A percentile compares a stretch with the other conserved stretches of the same genome.
Evolutionary conservation across 2,329 filamentous ascomycete genomes (phyloP).

Genomic region (Talaromyces albobiverticillius): DNA sequence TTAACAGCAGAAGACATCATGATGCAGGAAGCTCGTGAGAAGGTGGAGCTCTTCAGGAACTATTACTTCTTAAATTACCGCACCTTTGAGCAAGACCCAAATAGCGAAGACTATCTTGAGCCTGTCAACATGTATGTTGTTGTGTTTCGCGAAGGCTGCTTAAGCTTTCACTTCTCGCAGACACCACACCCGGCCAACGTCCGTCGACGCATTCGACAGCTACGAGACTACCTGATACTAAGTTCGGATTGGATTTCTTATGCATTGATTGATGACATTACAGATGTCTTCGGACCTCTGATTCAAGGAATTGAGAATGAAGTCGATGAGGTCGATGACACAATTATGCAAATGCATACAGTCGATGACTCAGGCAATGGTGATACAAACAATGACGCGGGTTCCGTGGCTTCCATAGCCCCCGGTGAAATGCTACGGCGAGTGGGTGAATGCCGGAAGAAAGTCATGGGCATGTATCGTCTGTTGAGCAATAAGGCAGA

Average conservation of each 20-base stretch:
- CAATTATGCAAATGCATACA: constrained; percentile 76
- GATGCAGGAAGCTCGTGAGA: constrained; percentile 95
- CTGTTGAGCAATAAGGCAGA: constrained; percentile 95
- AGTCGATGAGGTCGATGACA: constrained; percentile 94
- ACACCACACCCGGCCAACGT: constrained; percentile 96
- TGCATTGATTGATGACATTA: constrained; percentile 96
- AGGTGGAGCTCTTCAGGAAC: constrained; percentile 93
- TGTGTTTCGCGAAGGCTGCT: constrained; percentile 90
- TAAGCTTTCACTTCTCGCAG: constrained; percentile 96
- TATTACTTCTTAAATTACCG: constrained; percentile 99
- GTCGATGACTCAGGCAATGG: constrained; percentile 42
- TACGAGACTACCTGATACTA: constrained; percentile 89
- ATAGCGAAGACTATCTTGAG: constrained; percentile 85
- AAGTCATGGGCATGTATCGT: constrained; percentile 93
- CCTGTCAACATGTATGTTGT: constrained; percentile 97
- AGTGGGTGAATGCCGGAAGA: constrained; percentile 92
- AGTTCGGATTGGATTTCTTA: constrained; percentile 98
- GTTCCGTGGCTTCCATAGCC: constrained; percentile 44
- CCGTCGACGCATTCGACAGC: constrained; percentile 83
- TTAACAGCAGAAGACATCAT: constrained; percentile 95
- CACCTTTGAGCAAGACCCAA: constrained; percentile 91
- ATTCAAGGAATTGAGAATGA: constrained; percentile 94
- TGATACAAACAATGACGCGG: constrained; percentile 28
- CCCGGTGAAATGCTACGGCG: constrained; percentile 81
- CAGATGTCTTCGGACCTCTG: constrained; percentile 88